A percentile compares a stretch with the other conserved stretches of the same genome.
These are phyloP conservation scores for Cladochytrium replicatum DNA, from an alignment of 192 early-diverging fungal species.

Conservation along the genomic window DNA sequence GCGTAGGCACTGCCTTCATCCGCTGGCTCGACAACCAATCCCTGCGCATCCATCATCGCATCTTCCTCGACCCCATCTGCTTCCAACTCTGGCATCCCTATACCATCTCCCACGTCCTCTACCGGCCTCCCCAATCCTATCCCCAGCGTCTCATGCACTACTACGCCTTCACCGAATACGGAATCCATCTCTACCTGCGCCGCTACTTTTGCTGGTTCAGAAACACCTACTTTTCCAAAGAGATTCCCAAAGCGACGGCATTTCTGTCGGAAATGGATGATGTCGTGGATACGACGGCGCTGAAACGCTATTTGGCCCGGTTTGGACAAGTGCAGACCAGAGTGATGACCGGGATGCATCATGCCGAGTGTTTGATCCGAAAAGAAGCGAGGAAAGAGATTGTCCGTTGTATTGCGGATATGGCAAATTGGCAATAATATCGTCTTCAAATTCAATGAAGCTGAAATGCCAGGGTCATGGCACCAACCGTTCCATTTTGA, in stretches of 20 bases:
- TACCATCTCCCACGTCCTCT: constrained; percentile 49
- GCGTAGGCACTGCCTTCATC: constrained; percentile 47
- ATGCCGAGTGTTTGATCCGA: too few relatives aligned
- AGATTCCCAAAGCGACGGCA: constrained; percentile 14
- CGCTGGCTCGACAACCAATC: constrained; percentile 40
- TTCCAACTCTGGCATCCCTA: constrained; percentile 52
- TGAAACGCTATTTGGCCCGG: constrained; percentile 9
- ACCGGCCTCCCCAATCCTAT: constrained; percentile 13
- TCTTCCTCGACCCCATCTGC: constrained; percentile 58
- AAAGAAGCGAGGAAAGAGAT: too few relatives aligned
- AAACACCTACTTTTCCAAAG: constrained; percentile 19
- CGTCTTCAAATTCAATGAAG: too few relatives aligned
- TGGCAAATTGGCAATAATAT: too few relatives aligned
- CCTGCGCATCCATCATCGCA: constrained; percentile 24
- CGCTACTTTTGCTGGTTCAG: constrained; percentile 26
- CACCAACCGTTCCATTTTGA: too few relatives aligned
- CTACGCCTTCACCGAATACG: constrained; percentile 48
- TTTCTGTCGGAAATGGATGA: constrained; percentile 12
- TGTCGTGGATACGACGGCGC: constrained; percentile 3
- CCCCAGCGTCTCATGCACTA: constrained; percentile 37
- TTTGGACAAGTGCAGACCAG: too few relatives aligned
- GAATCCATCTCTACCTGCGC: constrained; percentile 51
- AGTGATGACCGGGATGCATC: too few relatives aligned
- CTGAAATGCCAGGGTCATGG: too few relatives aligned
- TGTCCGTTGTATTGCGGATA: too few relatives aligned